A percentile compares a stretch with the other conserved stretches of the same genome.
Conservation (phyloP, 2,329 filamentous ascomycete genomes). For the Didymella sp. region DNA sequence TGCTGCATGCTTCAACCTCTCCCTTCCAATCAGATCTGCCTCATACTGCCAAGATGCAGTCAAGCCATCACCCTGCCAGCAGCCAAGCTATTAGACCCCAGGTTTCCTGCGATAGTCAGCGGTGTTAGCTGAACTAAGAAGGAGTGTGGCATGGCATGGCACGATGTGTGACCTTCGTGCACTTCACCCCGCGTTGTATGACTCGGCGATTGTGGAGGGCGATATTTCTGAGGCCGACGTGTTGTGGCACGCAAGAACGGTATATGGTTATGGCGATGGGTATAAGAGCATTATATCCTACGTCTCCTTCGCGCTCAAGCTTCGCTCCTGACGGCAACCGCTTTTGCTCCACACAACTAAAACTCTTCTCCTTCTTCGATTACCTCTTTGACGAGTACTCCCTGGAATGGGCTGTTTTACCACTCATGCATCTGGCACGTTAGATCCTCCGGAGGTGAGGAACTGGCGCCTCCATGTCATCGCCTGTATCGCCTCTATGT, state of each 20-base stretch:
- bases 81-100: slow-evolving; percentile 31
- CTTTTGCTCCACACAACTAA: background rate
- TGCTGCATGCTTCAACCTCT: slow-evolving; percentile 13
- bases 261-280: background rate
- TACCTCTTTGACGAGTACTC: slow-evolving; percentile 12
- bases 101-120: slow-evolving; percentile 26
- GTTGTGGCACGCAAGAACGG: background rate
- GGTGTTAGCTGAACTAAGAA: slow-evolving; percentile 24
- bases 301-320: slow-evolving; percentile 8
- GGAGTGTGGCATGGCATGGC: slow-evolving; percentile 19
- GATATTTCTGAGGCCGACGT: slow-evolving; percentile 18
- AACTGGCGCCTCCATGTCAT: slow-evolving; percentile 48
- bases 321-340: slow-evolving; percentile 10
- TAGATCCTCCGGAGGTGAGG: slow-evolving; percentile 47
- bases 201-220: slow-evolving; percentile 17
- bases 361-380: background rate
- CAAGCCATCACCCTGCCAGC: slow-evolving; percentile 28
- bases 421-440: slow-evolving; percentile 43
- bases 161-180: slow-evolving; percentile 23
- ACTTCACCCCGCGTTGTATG: slow-evolving; percentile 25
- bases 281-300: slow-evolving; percentile 10
- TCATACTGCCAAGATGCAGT: slow-evolving; percentile 24
- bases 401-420: slow-evolving; percentile 37
- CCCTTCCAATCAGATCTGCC: slow-evolving; percentile 19
- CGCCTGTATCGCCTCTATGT: slow-evolving; percentile 48